A percentile compares a stretch with the other conserved stretches of the same genome.
Evolutionary conservation across 2,329 filamentous ascomycete species (phyloP).

Genomic region (Ophiostoma himal-ulmi): DNA sequence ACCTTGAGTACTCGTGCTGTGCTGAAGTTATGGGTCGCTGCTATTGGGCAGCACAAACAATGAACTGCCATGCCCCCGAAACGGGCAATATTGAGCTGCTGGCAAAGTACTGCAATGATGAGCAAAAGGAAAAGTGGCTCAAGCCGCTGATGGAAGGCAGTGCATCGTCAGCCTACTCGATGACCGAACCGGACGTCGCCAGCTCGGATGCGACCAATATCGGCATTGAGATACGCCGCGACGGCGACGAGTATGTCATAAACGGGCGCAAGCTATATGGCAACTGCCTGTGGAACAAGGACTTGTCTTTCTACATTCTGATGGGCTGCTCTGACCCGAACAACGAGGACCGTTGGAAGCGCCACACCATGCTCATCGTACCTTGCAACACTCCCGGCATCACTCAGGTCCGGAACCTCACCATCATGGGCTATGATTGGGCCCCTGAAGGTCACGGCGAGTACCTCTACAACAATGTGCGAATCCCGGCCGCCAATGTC

Average conservation of each 20-base stretch:
- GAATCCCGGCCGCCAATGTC: constrained; percentile 75
- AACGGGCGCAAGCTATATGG: constrained; percentile 99
- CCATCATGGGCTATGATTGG: constrained; percentile 92
- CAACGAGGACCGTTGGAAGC: constrained; percentile 72
- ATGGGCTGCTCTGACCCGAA: constrained; percentile 85
- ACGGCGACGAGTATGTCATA: constrained; percentile 86
- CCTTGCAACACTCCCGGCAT: constrained; percentile 74
- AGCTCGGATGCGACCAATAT: constrained; percentile 93
- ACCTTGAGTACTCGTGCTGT: constrained; percentile 96
- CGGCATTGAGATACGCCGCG: constrained; percentile 70
- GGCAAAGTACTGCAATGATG: constrained; percentile 82
- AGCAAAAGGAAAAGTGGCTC: constrained; percentile 80
- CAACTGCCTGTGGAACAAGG: constrained; percentile 84
- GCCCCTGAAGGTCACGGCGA: constrained; percentile 95
- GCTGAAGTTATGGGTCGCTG: constrained; percentile 91
- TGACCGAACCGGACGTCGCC: constrained; percentile 87
- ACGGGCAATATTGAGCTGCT: constrained; percentile 95
- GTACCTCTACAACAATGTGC: constrained; percentile 80
- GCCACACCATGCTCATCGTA: constrained; percentile 90
- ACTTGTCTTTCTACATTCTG: constrained; percentile 88
- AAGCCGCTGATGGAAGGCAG: constrained; percentile 73
- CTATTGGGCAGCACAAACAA: constrained; percentile 72
- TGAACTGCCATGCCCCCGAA: constrained; percentile 85
- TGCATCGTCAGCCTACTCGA: constrained; percentile 85
- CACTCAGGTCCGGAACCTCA: constrained; percentile 88